Percentiles rank a stretch among this genome's conserved stretches.
phyloP scores from a whole-genome alignment of 83 land plant genomes.

The Diphasiastrum complanatum region DNA sequence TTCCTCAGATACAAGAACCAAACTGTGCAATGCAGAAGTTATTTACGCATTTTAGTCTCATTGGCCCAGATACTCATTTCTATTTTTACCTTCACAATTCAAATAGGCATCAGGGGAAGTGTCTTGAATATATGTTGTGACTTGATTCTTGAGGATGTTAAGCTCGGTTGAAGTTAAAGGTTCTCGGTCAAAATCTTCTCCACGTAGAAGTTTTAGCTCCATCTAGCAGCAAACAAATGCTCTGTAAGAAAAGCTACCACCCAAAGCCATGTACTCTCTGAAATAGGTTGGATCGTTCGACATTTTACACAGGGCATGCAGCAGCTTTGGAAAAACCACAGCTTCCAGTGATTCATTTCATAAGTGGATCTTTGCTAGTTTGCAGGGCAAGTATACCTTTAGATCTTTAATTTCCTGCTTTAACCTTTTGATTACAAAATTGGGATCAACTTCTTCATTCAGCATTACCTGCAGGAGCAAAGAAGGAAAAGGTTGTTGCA shows the following conservation, averaged over 20 bases:
- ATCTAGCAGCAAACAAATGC: slow-evolving; percentile 7
- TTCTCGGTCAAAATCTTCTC: slow-evolving; percentile 19
- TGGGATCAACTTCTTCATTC: slow-evolving; percentile 42
- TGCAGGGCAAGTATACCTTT: slow-evolving; percentile 11
- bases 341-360: too few relatives aligned
- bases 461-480: slow-evolving; percentile 25
- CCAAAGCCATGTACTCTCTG: background rate
- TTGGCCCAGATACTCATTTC: background rate
- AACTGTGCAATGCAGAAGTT: too few relatives aligned
- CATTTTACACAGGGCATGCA: background rate
- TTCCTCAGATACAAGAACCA: too few relatives aligned
- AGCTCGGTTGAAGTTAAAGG: slow-evolving; percentile 23
- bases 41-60: too few relatives aligned
- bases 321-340: background rate
- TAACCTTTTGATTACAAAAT: slow-evolving; percentile 31
- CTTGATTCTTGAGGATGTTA: slow-evolving; percentile 14
- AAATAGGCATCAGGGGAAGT: slow-evolving; percentile 22
- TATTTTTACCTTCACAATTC: slow-evolving; percentile 27
- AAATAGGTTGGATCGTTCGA: background rate
- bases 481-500: too few relatives aligned
- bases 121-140: slow-evolving; percentile 19
- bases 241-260: background rate
- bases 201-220: slow-evolving; percentile 26
- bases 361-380: too few relatives aligned
- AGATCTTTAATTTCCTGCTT: slow-evolving; percentile 37